phyloP scores from a whole-genome alignment of 495 filamentous ascomycete genomes.

The Pyrenula massariospora region DNA sequence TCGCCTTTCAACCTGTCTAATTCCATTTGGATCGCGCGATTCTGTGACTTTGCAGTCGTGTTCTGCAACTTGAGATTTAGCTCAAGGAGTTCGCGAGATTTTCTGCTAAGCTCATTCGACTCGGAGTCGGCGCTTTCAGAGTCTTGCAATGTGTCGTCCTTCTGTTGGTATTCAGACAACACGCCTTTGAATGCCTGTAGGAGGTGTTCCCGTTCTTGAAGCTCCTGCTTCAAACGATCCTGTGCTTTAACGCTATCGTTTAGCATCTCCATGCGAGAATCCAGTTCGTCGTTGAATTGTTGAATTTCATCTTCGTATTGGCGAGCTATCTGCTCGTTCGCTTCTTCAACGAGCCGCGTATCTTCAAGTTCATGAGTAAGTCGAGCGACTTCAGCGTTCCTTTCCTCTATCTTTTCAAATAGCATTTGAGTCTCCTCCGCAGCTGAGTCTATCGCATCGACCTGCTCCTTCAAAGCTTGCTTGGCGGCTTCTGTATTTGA shows the following conservation, averaged over 20 bases:
- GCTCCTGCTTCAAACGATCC: slow-evolving; percentile 37
- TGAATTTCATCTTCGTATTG: slow-evolving; percentile 78
- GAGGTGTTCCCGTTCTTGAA: slow-evolving; percentile 53
- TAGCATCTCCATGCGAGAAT: slow-evolving; percentile 29
- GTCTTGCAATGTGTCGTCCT: slow-evolving; percentile 83
- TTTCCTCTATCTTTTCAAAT: neutral
- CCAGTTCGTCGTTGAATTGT: slow-evolving; percentile 88
- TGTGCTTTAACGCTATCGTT: neutral
- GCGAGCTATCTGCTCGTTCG: slow-evolving; percentile 86
- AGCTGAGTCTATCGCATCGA: slow-evolving; percentile 44
- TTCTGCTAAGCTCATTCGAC: slow-evolving; percentile 70
- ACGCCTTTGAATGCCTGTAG: slow-evolving; percentile 86
- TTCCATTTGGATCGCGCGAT: slow-evolving; percentile 88
- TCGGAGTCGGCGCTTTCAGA: slow-evolving; percentile 88
- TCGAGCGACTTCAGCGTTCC: slow-evolving; percentile 18
- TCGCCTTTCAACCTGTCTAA: slow-evolving; percentile 77
- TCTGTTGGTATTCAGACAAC: slow-evolving; percentile 76
- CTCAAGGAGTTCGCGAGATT: slow-evolving; percentile 89
- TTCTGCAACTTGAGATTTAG: slow-evolving; percentile 86
- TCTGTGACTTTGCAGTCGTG: slow-evolving; percentile 79
- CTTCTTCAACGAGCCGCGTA: slow-evolving; percentile 74
- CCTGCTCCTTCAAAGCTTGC: slow-evolving; percentile 79
- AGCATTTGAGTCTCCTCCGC: neutral
- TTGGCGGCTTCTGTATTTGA: slow-evolving; percentile 61
- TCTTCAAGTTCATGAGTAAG: neutral